Evolutionary conservation across 2,329 filamentous ascomycete species (phyloP), one percentile per base, ranked within the genome.

Genomic region (Phyllosticta capitalensis): DNA sequence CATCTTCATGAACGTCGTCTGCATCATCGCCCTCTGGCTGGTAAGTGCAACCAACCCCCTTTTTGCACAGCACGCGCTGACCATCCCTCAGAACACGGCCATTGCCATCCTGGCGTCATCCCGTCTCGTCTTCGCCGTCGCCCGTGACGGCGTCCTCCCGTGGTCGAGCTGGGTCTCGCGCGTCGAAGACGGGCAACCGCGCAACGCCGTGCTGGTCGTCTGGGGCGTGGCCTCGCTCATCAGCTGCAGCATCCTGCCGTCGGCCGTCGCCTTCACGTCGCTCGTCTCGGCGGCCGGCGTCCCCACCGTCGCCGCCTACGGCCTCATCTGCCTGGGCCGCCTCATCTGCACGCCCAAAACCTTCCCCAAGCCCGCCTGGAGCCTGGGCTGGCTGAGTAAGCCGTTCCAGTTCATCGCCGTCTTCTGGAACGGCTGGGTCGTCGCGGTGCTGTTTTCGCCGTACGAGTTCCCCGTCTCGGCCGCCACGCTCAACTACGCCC

Each of bases 101-200:
- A 81, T 84, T 59, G 80, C 81, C 20, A 78, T 83, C 52, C 76
- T 83, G 12, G 82, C 82, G 7, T 80, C 80, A 14, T 84, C 82
- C 3, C 78, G 82, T n/a, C 75, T 84, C 1, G 81, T 85, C 63
- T 85, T 83, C 67, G 83, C 82, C 50, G 82, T 85, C 3, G 83
- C 83, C 26, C 77, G 82, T 52, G 83, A 85, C 65, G 81, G 82
- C 38, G 81, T 85, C 20, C 72, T 85, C 2, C 82, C 83, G 0
- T 83, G 79, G 69, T 83, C 81, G 1, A 66, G 75, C 33, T 83
- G 82, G 79, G 83, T 84, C 51, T 79, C 81, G 3, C 69, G 74
- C 19, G 81, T 85, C 2, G 74, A 74, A 9, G 69, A 76, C 9
- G 72, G 77, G 22, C 83, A 82, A 56, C 83, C 83, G 0, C 77